These are phyloP conservation scores for Alnus glutinosa DNA, from an alignment of 306 rosid genomes.

Conservation along the genomic window DNA sequence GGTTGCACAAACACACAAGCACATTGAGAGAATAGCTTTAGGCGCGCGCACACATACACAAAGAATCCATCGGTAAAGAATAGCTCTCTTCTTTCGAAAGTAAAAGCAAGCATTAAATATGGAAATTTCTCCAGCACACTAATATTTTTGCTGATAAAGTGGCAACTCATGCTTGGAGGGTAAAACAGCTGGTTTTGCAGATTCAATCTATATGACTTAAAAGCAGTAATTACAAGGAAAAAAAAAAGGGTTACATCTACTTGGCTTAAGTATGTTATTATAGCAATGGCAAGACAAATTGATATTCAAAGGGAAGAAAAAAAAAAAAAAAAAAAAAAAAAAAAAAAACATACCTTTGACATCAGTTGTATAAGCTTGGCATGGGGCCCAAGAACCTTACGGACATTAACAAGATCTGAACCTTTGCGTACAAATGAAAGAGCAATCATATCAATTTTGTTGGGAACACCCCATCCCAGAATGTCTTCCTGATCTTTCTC, in stretches of 20 bases:
- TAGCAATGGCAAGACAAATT: background rate
- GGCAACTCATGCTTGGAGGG: background rate
- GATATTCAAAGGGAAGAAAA: slow-evolving; percentile 5
- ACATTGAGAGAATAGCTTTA: background rate
- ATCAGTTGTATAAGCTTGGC: slow-evolving; percentile 74
- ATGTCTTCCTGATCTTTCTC: slow-evolving; percentile 95
- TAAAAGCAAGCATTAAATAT: background rate
- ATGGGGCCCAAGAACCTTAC: slow-evolving; percentile 84
- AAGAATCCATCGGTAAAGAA: background rate
- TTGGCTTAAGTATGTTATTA: background rate
- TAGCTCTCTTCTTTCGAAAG: background rate
- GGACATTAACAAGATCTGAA: slow-evolving; percentile 87
- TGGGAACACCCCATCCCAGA: slow-evolving; percentile 93
- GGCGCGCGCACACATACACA: background rate
- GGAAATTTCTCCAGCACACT: background rate
- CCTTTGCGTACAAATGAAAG: slow-evolving; percentile 98
- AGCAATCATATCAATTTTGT: slow-evolving; percentile 93
- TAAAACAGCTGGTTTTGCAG: background rate
- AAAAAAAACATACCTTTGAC: slow-evolving; percentile 70
- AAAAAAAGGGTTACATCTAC: too few species aligned
- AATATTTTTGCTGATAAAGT: background rate
- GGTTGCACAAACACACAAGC: background rate
- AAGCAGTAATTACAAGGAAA: background rate
- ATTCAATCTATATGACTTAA: background rate
- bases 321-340: slow-evolving; percentile 7